These are phyloP conservation scores for Ceratobasidium theobromae DNA, from an alignment of 1,284 basidiomycete genomes.

Conservation along the genomic window DNA sequence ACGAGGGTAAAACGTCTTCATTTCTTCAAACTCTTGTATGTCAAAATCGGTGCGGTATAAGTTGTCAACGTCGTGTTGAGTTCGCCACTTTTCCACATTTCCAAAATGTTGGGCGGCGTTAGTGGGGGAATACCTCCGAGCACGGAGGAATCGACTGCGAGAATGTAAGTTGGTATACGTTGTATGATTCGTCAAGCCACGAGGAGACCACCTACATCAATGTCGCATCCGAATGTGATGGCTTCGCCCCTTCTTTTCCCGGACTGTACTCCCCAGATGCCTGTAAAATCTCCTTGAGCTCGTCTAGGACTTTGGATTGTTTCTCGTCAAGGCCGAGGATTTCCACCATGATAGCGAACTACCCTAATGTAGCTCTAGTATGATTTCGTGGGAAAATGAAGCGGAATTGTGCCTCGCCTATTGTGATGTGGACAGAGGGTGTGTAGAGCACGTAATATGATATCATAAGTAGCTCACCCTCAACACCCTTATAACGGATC, in stretches of 20 bases:
- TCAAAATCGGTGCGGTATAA: conserved; percentile 60
- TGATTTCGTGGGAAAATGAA: conserved; percentile 5
- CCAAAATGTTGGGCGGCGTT: conserved; percentile 70
- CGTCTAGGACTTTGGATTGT: conserved; percentile 5
- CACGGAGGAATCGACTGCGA: conserved; percentile 70
- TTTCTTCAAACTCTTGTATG: conserved; percentile 57
- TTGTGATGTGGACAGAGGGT: not conserved
- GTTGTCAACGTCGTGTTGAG: conserved; percentile 57
- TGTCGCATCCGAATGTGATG: conserved; percentile 66
- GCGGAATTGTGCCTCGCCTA: not conserved
- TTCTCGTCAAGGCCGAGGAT: conserved; percentile 10
- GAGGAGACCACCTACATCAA: conserved; percentile 51
- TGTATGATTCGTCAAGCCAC: not conserved
- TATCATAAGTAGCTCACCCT: not conserved
- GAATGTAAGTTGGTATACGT: not conserved
- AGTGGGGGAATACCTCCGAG: conserved; percentile 61
- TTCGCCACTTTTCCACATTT: conserved; percentile 64
- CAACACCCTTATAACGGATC: not conserved
- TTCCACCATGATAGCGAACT: not conserved
- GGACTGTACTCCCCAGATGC: conserved; percentile 47
- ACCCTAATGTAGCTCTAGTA: too few relatives aligned
- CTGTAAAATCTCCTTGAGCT: conserved; percentile 7
- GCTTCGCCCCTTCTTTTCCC: conserved; percentile 40
- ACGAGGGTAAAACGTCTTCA: conserved; percentile 67
- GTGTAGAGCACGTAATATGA: not conserved